Evolutionary conservation across 306 rosid genomes (phyloP).

Genomic region (Dalbergia cultrata): DNA sequence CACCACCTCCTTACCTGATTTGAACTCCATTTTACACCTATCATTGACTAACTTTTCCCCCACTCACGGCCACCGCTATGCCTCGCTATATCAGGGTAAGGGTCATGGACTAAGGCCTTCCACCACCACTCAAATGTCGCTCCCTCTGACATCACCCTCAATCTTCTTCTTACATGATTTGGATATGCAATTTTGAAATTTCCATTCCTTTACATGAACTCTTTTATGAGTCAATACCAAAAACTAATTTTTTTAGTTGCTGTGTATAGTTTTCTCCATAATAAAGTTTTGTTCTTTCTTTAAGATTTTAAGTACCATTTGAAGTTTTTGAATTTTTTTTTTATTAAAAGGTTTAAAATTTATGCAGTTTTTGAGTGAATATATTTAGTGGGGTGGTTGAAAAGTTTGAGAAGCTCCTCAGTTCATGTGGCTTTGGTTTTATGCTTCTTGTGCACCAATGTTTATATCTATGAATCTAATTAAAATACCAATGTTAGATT

Average conservation of each 20-base stretch:
- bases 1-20: no score
- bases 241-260: background rate
- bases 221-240: constrained; percentile 36
- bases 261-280: background rate
- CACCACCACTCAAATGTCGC: no score
- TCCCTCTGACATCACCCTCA: constrained; percentile 13
- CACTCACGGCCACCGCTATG: no score
- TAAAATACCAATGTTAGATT: no score
- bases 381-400: constrained; percentile 36
- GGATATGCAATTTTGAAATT: constrained; percentile 45
- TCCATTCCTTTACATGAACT: constrained; percentile 39
- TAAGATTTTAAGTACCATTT: constrained; percentile 25
- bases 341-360: constrained; percentile 40
- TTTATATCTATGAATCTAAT: no score
- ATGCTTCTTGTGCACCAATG: no score
- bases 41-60: no score
- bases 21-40: no score
- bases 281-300: constrained; percentile 34
- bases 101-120: no score
- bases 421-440: constrained; percentile 30
- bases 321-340: constrained; percentile 20
- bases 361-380: constrained; percentile 35
- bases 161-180: constrained; percentile 10
- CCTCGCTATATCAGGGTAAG: no score
- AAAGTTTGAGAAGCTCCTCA: constrained; percentile 37